These are phyloP conservation scores for Eucalyptus pauciflora DNA, from an alignment of 345 rosid species.

Conservation along the genomic window DNA sequence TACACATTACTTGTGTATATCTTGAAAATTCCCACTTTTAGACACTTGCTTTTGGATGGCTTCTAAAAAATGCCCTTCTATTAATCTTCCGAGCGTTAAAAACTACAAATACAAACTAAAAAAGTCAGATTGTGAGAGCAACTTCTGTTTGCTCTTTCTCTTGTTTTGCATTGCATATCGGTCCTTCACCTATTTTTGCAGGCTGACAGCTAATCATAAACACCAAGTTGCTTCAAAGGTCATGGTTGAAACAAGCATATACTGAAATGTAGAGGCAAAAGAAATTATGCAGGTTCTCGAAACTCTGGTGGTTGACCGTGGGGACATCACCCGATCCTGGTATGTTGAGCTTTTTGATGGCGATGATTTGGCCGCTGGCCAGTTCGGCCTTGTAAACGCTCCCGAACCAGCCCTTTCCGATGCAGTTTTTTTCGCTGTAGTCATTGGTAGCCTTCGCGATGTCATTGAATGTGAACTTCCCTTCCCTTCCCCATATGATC, in stretches of 20 bases:
- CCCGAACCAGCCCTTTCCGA: no score
- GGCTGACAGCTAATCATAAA: not conserved
- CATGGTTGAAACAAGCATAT: not conserved
- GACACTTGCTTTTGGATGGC: not conserved
- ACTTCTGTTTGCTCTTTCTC: not conserved
- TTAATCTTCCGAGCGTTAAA: not conserved
- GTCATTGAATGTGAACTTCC: conserved; percentile 19
- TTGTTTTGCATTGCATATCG: not conserved
- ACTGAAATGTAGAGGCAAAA: no score
- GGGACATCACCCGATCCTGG: conserved; percentile 24
- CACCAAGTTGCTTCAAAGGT: not conserved
- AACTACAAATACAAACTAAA: not conserved
- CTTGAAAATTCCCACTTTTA: not conserved
- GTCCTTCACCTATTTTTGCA: not conserved
- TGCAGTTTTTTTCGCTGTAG: no score
- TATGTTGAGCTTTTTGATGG: conserved; percentile 20
- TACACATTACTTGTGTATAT: not conserved
- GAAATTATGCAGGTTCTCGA: conserved; percentile 12
- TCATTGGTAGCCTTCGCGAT: no score
- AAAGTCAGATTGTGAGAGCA: not conserved
- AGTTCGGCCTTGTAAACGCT: no score
- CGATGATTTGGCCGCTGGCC: not conserved
- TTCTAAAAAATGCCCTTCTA: not conserved
- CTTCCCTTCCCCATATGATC: conserved; percentile 44
- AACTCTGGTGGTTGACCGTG: conserved; percentile 16